Evolutionary conservation across 2,329 filamentous ascomycete species (phyloP), one percentile per base, ranked within the genome.

Genomic region (Didymella pomorum): DNA sequence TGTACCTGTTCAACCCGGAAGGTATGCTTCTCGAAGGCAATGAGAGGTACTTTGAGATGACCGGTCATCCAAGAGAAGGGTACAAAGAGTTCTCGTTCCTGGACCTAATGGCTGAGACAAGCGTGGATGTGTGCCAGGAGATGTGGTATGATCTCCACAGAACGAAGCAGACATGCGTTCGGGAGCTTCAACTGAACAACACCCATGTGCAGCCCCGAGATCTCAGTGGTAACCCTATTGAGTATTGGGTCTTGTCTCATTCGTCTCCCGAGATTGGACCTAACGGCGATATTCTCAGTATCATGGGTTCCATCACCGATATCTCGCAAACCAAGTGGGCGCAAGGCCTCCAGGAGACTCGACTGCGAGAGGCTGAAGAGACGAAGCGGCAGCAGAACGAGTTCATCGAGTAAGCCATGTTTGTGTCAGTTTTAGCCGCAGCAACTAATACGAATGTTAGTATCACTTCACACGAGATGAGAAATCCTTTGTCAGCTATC

Each of bases 11-110:
- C 53, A 75, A 70, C 21, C 73, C 76, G 0, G 78, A 80, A 35
- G 79, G 79, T 4, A 69, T 79, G 2, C 62, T 83, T 5, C 52
- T 72, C 10, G 72, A 75, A 55, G 80, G 75, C 2, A 83, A 83
- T 33, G 79, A 81, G 2, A 76, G 77, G 4, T 83, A 79, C 60
- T 83, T 79, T 52, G 79, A 81, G 31, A 79, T 83, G 76, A 82
- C 79, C 0, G 80, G 79, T 0, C 77, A 79, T 37, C 65, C 68
- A 0, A 68, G 77, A 23, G 78, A 80, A 2, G 63, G 68, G 0
- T 68, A 78, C 9, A 73, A 70, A 20, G 75, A 80, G 23, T 78
- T 81, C 63, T 77, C 76, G 0, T 83, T 79, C 73, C 72, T 78
- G 46, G 72, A 79, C 5, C 70, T 78, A 18, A 73, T 84, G 31